Evolutionary conservation across 768 basidiomycete species (phyloP).

Genomic region (Rhizopogon vesiculosus): DNA sequence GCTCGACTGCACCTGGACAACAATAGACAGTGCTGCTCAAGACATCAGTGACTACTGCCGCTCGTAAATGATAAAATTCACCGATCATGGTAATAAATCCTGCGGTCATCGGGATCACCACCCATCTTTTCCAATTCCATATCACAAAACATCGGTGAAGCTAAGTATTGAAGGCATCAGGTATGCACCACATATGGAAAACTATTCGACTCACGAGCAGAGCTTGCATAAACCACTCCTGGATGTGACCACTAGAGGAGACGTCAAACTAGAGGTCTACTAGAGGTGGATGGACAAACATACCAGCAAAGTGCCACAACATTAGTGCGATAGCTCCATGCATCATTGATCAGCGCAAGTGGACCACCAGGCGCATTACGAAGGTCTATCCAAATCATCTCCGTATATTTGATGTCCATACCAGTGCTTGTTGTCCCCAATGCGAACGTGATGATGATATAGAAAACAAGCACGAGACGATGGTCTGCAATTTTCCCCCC

Average conservation of each 20-base stretch:
- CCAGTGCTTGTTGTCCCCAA: conserved; percentile 23
- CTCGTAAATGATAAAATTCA: not conserved
- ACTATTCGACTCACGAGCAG: conserved; percentile 11
- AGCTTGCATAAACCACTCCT: conserved; percentile 26
- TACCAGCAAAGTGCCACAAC: conserved; percentile 13
- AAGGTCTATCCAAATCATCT: conserved; percentile 30
- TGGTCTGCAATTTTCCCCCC: not conserved
- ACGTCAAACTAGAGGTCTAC: not conserved
- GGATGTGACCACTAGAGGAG: conserved; percentile 18
- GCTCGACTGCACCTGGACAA: conserved; percentile 8
- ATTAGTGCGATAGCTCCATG: conserved; percentile 14
- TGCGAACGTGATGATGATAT: conserved; percentile 20
- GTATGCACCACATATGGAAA: not conserved
- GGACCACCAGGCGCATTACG: conserved; percentile 11
- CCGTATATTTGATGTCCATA: conserved; percentile 19
- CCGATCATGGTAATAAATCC: conserved; percentile 11
- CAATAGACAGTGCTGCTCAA: conserved; percentile 11
- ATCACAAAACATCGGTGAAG: conserved; percentile 10
- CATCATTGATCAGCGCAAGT: conserved; percentile 10
- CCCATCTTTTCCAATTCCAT: conserved; percentile 10
- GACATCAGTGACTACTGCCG: not conserved
- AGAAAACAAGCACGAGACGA: conserved; percentile 10
- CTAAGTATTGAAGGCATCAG: not conserved
- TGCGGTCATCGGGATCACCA: conserved; percentile 12
- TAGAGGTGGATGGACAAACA: not conserved